A percentile compares a stretch with the other conserved stretches of the same genome.
Evolutionary conservation across 2,329 filamentous ascomycete genomes (phyloP).

Genomic region (Purpureocillium lavendulum): DNA sequence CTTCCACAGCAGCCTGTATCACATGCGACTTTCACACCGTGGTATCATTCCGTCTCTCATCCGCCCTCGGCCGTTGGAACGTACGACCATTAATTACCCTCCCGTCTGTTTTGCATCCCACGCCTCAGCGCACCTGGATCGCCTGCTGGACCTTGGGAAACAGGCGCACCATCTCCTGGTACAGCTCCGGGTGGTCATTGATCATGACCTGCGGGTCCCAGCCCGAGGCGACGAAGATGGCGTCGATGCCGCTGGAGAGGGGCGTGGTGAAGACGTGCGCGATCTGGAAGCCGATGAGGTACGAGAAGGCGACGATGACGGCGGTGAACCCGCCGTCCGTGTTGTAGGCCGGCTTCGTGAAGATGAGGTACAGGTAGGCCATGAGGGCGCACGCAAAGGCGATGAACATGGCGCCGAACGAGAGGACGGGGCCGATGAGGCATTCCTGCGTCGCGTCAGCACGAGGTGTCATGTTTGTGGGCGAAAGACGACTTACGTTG

Average conservation of each 20-base stretch:
- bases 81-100: no score
- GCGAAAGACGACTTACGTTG: constrained; percentile 38
- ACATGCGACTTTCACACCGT: no score
- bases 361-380: constrained; percentile 78
- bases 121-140: constrained; percentile 35
- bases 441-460: constrained; percentile 57
- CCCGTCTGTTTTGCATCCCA: no score
- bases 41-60: background rate
- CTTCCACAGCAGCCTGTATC: no score
- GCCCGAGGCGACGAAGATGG: constrained; percentile 74
- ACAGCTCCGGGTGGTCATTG: constrained; percentile 73
- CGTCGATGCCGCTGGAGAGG: constrained; percentile 80
- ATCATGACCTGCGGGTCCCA: constrained; percentile 69
- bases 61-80: no score
- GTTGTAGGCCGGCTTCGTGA: constrained; percentile 77
- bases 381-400: constrained; percentile 75
- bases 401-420: constrained; percentile 75
- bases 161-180: constrained; percentile 66
- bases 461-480: no score
- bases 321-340: constrained; percentile 57
- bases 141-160: constrained; percentile 79
- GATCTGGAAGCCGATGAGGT: constrained; percentile 85
- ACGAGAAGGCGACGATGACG: constrained; percentile 75
- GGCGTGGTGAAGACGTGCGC: constrained; percentile 86
- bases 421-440: constrained; percentile 65